phyloP scores from a whole-genome alignment of 2,329 filamentous ascomycete species.

The Ophiostoma triangulosporum region DNA sequence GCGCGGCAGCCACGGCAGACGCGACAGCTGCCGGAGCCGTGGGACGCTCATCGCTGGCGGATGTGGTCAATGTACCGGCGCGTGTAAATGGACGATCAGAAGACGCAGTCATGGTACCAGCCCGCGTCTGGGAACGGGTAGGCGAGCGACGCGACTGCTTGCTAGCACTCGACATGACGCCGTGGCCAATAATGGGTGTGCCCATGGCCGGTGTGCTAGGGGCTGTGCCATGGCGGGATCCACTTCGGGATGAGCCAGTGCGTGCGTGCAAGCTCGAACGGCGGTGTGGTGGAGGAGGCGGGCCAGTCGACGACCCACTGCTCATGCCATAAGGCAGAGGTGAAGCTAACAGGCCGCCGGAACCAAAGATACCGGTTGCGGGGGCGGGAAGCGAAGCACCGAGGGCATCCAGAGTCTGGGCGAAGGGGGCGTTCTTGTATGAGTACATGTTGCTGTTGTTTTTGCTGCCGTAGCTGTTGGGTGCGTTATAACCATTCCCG shows the following conservation, averaged over 20 bases:
- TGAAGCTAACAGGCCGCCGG: conserved; percentile 19
- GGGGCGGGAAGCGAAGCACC: conserved; percentile 32
- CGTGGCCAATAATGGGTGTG: neutral
- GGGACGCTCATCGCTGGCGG: neutral
- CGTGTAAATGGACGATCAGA: no score
- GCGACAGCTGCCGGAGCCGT: no score
- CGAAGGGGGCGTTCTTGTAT: conserved; percentile 16
- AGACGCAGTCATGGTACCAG: neutral
- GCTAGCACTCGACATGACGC: neutral
- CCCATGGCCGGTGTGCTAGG: conserved; percentile 12
- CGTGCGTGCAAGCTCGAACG: conserved; percentile 40
- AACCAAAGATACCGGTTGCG: conserved; percentile 24
- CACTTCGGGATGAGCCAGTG: conserved; percentile 20
- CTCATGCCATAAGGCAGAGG: conserved; percentile 14
- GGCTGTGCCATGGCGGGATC: conserved; percentile 11
- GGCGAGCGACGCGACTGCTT: conserved; percentile 18
- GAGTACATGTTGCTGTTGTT: neutral
- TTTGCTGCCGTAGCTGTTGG: neutral
- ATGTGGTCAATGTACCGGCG: neutral
- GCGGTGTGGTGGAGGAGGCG: conserved; percentile 36
- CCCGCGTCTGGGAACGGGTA: conserved; percentile 6
- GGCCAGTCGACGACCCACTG: conserved; percentile 15
- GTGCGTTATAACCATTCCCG: conserved; percentile 21
- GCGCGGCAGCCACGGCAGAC: neutral
- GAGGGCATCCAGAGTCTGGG: conserved; percentile 28